Evolutionary conservation across 176 grass and related monocot species (phyloP), one percentile per base, ranked within the genome.

Genomic region (Juncus effusus): DNA sequence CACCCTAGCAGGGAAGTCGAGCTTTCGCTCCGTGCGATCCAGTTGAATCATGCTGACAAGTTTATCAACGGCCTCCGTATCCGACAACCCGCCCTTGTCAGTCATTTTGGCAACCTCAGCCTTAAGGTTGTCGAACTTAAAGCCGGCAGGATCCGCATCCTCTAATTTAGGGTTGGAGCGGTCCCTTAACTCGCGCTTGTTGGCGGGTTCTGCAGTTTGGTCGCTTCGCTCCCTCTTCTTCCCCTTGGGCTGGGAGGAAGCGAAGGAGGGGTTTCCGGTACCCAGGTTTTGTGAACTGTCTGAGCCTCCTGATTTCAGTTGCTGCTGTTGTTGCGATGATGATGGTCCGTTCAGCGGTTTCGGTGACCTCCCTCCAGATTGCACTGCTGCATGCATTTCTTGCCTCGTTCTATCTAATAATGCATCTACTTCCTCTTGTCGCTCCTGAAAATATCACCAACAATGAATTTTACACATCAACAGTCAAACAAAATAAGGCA

Each of bases 361-460:
- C 41, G 86, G 86, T 78, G 91, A 47, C 47, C 76, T 71, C 50
- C 81, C 90, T 63, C 78, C 91, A 67, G 87, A 87, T 61, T 87
- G 91, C 51, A 90, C 84, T 54, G 83, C 81, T 49, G 78, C 87
- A 95, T 90, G 86, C 91, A 95, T 95, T 87, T 95, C 91, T 95
- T 84, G 55, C 59, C 54, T 69, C 64, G 86, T 84, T 84, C 67
- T 87, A 50, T 85, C 49, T 59, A 95, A 75, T 63, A 90, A 83
- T 16, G 67, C 69, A 75, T 84, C 85, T 78, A 95, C 78, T 79
- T 95, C 83, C 70, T 95, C 91, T 72, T 95, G 91, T 4, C 78
- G 86, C 67, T 95, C 86, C 91, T 95, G n/a, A 73, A 69, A 85
- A 74, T 75, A 38, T 42, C 37, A 82, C 4, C 13, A 36, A 82